Evolutionary conservation across 129 eudicot genomes (phyloP), one percentile per base, ranked within the genome.

Genomic region (Lonicera japonica): DNA sequence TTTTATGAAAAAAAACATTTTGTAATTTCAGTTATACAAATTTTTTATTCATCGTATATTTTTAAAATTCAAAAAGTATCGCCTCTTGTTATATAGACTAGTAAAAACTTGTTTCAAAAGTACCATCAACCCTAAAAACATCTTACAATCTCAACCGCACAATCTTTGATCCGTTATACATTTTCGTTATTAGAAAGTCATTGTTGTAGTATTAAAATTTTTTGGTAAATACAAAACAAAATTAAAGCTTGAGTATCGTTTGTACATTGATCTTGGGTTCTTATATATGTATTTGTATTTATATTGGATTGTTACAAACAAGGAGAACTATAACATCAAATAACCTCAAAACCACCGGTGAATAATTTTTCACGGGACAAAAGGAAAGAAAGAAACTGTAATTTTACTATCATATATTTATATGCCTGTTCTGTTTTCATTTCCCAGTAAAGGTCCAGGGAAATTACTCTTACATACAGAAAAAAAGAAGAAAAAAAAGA

Each of bases 341-440:
- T 65, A 61, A 77, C 73, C 73, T 76, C 64, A 77, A 65, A 75
- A 65, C 71, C 74, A 77, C 64, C 67, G 72, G 63, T 48, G 66
- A 13, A 63, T 58, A 64, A 72, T 64, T 70, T 77, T 75, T 56
- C 58, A 69, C 40, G 36, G 6, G 6, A 29, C 36, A 1, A 79
- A 58, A 61, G 47, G 39, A 57, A 66, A n/a, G n/a, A n/a, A n/a
- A n/a, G n/a, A 70, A 71, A 66, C 67, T 70, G 62, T 70, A 66
- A 65, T 68, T 60, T 54, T 19, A 63, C 21, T 66, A 61, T 51
- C 34, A 25, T 63, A 45, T 36, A 21, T 58, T 0, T 18, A 54
- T 50, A 17, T 54, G 56, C 59, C 53, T 75, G 2, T 29, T 58
- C 61, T 59, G 58, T 38, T 58, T 58, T 48, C 25, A 74, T 73